Base-by-base conservation (phyloP, 2,329 filamentous ascomycete genomes). In the Exophiala calicioides region DNA sequence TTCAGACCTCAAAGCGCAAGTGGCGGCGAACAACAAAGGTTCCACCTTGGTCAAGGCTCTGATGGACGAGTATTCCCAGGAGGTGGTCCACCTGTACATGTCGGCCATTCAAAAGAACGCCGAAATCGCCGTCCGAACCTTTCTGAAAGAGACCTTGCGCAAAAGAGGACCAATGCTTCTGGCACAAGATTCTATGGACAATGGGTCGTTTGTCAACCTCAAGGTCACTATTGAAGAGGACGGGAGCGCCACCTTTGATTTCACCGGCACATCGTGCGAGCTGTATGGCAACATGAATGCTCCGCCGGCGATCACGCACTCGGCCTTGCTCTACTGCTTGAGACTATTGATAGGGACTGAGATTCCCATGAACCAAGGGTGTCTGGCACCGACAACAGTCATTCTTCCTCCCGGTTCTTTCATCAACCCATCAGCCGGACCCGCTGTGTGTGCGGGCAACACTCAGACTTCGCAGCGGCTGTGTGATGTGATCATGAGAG, bases 1-100 rank as follows among this genome's bases (percentile, higher is more conserved):
- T 4, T 66, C 69, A 2, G 71, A 74, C 37, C 55, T 74, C 3
- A 72, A 74, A 32, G 72, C 72, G 0, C 66, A 70, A 31, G 67
- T 70, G 0, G 70, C 71, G 0, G 68, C 72, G 0, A 74, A 75
- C 26, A 63, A 68, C 30, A 65, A 66, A 6, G 72, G 72, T 3
- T 64, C 63, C n/a, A 47, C 55, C 2, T 53, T 73, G 5, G 61
- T 73, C 5, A 53, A 59, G 6, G 58, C 50, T 0, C 49, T 72
- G 1, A 65, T 71, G 18, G 34, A 59, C 3, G 69, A 72, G 29
- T 65, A 63, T 32, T 59, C 55, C 1, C 56, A 62, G 10, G 49
- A 56, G 2, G 59, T 61, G 0, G 68, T 71, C 1, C 67, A 72
- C 31, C 52, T 65, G 16, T 68, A 71, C 49, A 73, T 72, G 69